phyloP scores from a whole-genome alignment of 2,329 filamentous ascomycete species.

The Colletotrichum australisinense region DNA sequence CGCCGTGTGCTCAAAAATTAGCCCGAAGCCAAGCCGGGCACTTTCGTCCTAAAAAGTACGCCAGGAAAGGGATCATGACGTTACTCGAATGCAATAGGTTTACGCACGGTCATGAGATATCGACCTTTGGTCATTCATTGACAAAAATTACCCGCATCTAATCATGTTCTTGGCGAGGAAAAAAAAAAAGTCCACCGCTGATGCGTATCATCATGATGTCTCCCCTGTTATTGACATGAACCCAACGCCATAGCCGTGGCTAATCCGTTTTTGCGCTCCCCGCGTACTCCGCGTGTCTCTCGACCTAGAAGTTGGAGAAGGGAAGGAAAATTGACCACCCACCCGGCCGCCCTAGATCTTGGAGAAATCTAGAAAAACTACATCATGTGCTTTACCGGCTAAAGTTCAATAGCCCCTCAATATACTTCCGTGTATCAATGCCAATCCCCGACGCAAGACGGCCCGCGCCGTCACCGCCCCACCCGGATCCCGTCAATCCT shows the following conservation, averaged over 20 bases:
- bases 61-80: neutral
- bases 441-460: slow-evolving; percentile 79
- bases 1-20: neutral
- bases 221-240: neutral
- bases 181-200: neutral
- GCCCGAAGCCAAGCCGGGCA: neutral
- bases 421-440: slow-evolving; percentile 79
- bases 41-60: neutral
- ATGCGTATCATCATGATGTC: neutral
- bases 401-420: slow-evolving; percentile 77
- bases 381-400: slow-evolving; percentile 49
- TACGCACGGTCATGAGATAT: neutral
- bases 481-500: slow-evolving; percentile 50
- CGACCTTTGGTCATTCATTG: neutral
- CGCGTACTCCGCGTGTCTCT: neutral
- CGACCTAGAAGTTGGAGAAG: neutral
- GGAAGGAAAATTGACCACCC: too few relatives aligned
- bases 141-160: neutral
- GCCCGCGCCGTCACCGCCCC: slow-evolving; percentile 65
- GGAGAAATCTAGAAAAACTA: neutral
- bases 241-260: neutral
- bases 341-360: too few relatives aligned
- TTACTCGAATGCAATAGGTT: neutral
- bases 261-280: neutral
- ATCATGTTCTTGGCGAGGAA: neutral